These are phyloP conservation scores for Dalbergia cochinchinensis DNA, from an alignment of 306 rosid genomes.

Conservation along the genomic window DNA sequence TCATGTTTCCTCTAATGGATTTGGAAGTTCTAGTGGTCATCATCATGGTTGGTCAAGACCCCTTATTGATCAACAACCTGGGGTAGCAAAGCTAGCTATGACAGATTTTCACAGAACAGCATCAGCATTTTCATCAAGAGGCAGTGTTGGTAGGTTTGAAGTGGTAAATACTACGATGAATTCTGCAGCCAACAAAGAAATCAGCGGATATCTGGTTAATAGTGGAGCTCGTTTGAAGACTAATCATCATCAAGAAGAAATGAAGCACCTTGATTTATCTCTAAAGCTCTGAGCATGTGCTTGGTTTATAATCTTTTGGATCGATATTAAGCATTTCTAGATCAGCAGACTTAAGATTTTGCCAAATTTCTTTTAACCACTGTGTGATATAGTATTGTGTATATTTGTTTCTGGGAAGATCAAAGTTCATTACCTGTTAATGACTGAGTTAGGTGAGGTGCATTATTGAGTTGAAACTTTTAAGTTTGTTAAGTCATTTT, in stretches of 20 bases:
- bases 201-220: conserved; percentile 47
- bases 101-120: conserved; percentile 51
- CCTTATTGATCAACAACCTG: conserved; percentile 60
- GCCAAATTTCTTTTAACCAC: conserved; percentile 23
- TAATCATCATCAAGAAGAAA: conserved; percentile 61
- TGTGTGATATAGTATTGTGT: conserved; percentile 48
- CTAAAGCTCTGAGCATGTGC: conserved; percentile 64
- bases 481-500: conserved; percentile 40
- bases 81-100: conserved; percentile 53
- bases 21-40: conserved; percentile 53
- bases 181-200: conserved; percentile 50
- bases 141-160: conserved; percentile 64
- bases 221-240: conserved; percentile 47
- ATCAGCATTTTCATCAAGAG: conserved; percentile 43
- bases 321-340: conserved; percentile 23
- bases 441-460: conserved; percentile 30
- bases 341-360: conserved; percentile 42
- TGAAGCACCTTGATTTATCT: conserved; percentile 72
- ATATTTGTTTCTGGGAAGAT: conserved; percentile 46
- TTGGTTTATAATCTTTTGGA: conserved; percentile 21
- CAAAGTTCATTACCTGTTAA: conserved; percentile 37
- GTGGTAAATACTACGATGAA: conserved; percentile 38
- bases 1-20: conserved; percentile 40
- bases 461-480: conserved; percentile 40
- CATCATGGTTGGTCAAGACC: conserved; percentile 59